Evolutionary conservation across 1,139 yeast species (phyloP).

Genomic region (Blastobotrys aristatus): DNA sequence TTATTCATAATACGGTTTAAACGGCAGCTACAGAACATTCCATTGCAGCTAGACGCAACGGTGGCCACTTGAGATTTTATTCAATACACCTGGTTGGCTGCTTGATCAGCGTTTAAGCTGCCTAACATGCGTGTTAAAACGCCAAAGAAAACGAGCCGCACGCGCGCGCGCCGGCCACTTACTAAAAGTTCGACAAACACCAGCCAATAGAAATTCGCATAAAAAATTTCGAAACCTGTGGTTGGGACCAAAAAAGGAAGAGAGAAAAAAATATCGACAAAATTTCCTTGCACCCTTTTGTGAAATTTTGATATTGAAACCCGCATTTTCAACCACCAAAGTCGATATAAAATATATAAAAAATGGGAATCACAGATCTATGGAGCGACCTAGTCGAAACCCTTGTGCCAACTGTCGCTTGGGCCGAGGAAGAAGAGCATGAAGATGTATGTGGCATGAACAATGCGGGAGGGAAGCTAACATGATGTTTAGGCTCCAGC

Average conservation of each 20-base stretch:
- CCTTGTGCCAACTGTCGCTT: constrained; percentile 72
- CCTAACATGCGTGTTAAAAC: too few species aligned
- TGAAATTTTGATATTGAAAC: background rate
- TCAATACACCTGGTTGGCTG: too few species aligned
- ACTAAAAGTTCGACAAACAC: too few species aligned
- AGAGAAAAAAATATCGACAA: background rate
- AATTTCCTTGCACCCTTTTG: background rate
- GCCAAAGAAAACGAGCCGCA: too few species aligned
- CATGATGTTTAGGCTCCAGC: constrained; percentile 13
- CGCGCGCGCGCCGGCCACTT: too few species aligned
- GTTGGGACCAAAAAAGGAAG: background rate
- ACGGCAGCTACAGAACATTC: too few species aligned
- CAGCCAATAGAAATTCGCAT: constrained; percentile 5
- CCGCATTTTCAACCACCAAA: background rate
- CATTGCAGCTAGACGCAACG: too few species aligned
- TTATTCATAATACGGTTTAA: too few species aligned
- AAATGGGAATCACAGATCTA: constrained; percentile 52
- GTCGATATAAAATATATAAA: background rate
- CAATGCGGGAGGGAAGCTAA: background rate
- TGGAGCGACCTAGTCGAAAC: constrained; percentile 70
- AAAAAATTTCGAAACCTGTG: background rate
- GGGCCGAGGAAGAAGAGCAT: constrained; percentile 72
- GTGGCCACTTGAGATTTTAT: too few species aligned
- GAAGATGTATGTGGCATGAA: constrained; percentile 12
- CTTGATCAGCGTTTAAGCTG: too few species aligned